Evolutionary conservation across 306 rosid genomes (phyloP).

Genomic region (Senna siamea): DNA sequence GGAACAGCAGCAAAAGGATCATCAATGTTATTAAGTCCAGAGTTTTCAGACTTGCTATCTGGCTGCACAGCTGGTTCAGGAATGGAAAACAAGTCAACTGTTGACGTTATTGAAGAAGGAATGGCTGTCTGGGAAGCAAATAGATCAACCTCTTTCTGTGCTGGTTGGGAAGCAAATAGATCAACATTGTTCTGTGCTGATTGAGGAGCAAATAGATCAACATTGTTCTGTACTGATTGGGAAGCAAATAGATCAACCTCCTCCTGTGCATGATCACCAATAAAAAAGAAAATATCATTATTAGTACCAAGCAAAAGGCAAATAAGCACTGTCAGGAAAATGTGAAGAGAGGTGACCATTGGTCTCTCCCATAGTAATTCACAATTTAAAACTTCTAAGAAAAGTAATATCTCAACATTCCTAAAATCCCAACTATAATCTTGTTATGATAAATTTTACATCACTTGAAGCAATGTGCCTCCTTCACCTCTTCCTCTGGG

Average conservation of each 20-base stretch:
- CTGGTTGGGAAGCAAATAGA: slow-evolving; percentile 74
- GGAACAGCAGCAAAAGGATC: slow-evolving; percentile 96
- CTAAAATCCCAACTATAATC: slow-evolving; percentile 1
- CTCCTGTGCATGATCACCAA: slow-evolving; percentile 7
- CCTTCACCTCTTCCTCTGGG: background rate
- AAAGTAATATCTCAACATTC: background rate
- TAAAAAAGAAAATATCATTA: background rate
- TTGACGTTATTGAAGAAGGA: slow-evolving; percentile 60
- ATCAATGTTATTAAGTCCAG: slow-evolving; percentile 47
- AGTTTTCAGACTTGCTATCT: slow-evolving; percentile 55
- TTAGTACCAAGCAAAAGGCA: background rate
- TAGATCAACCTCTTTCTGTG: slow-evolving; percentile 58
- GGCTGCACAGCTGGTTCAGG: slow-evolving; percentile 67
- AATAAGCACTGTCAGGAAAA: background rate
- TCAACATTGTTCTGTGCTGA: slow-evolving; percentile 60
- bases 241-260: slow-evolving; percentile 79
- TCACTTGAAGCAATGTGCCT: slow-evolving; percentile 4
- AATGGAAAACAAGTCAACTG: slow-evolving; percentile 70
- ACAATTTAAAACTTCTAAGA: background rate
- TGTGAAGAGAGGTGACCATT: background rate
- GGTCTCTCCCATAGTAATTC: background rate
- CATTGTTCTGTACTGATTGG: slow-evolving; percentile 53
- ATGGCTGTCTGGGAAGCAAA: slow-evolving; percentile 70
- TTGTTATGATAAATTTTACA: slow-evolving; percentile 19
- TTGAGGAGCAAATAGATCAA: slow-evolving; percentile 76